Evolutionary conservation across 1,139 yeast genomes (phyloP).

Genomic region (Zygoascus meyerae): DNA sequence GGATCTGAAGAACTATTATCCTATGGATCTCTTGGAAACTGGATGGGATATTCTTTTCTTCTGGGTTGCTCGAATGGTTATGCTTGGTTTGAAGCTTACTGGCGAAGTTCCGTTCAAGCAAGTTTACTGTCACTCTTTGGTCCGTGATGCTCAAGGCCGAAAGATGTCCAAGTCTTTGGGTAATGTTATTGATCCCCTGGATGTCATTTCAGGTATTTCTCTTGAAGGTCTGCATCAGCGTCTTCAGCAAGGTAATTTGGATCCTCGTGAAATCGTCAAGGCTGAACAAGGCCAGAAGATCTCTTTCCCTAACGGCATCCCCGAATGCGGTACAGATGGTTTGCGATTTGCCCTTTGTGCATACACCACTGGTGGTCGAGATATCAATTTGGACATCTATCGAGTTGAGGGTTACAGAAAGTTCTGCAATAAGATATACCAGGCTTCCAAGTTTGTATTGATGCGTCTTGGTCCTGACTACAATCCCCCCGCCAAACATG

Average conservation of each 20-base stretch:
- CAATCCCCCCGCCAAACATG: slow-evolving; percentile 61
- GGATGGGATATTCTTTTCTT: slow-evolving; percentile 99
- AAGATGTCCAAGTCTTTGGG: slow-evolving; percentile 98
- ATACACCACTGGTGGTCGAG: slow-evolving; percentile 97
- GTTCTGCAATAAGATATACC: slow-evolving; percentile 98
- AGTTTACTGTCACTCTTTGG: slow-evolving; percentile 96
- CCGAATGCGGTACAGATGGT: slow-evolving; percentile 99
- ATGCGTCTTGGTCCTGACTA: slow-evolving; percentile 89
- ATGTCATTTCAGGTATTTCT: slow-evolving; percentile 84
- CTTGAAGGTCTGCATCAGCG: slow-evolving; percentile 76
- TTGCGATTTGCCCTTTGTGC: slow-evolving; percentile 97
- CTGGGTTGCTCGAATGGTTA: slow-evolving; percentile 98
- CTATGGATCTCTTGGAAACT: slow-evolving; percentile 91
- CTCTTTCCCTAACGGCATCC: slow-evolving; percentile 95
- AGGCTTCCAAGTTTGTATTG: slow-evolving; percentile 94
- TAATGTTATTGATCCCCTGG: slow-evolving; percentile 92
- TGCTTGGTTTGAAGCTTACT: slow-evolving; percentile 83
- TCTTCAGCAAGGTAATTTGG: slow-evolving; percentile 75
- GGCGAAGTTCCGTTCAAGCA: slow-evolving; percentile 91
- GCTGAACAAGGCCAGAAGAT: slow-evolving; percentile 85
- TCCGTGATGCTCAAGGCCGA: slow-evolving; percentile 98
- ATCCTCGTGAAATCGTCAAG: slow-evolving; percentile 78
- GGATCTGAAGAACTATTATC: slow-evolving; percentile 75
- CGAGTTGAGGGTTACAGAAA: slow-evolving; percentile 99
- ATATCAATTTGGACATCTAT: slow-evolving; percentile 88